Percentiles rank a stretch among this genome's conserved stretches.
Evolutionary conservation across 768 basidiomycete genomes (phyloP).

Genomic region (Tephrocybe sp.): DNA sequence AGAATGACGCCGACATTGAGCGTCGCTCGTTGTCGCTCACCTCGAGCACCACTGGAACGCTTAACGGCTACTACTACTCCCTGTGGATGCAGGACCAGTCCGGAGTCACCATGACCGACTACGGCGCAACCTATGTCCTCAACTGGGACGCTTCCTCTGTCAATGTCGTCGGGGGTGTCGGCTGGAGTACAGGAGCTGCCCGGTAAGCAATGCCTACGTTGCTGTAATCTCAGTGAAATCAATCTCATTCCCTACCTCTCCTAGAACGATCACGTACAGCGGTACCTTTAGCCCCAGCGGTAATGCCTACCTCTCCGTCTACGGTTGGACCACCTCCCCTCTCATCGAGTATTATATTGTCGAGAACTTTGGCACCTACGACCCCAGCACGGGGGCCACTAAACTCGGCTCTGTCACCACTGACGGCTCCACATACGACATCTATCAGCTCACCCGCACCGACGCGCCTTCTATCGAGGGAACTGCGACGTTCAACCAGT

Average conservation of each 20-base stretch:
- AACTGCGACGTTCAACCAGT: slow-evolving; percentile 45
- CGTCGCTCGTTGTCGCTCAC: slow-evolving; percentile 16
- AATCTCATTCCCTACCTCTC: not conserved
- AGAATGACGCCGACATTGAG: slow-evolving; percentile 18
- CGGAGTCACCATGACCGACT: slow-evolving; percentile 31
- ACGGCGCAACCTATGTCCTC: slow-evolving; percentile 30
- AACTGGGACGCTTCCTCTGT: slow-evolving; percentile 29
- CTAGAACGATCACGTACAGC: slow-evolving; percentile 34
- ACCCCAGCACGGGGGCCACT: slow-evolving; percentile 32
- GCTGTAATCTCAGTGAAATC: not conserved
- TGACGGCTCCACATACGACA: slow-evolving; percentile 44
- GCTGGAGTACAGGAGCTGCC: slow-evolving; percentile 35
- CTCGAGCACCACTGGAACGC: slow-evolving; percentile 27
- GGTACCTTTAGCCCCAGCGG: slow-evolving; percentile 36
- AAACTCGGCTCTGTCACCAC: slow-evolving; percentile 37
- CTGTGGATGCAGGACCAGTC: slow-evolving; percentile 32
- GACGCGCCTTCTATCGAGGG: slow-evolving; percentile 43
- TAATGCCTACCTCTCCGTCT: slow-evolving; percentile 42
- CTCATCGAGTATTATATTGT: slow-evolving; percentile 48
- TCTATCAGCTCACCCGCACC: slow-evolving; percentile 34
- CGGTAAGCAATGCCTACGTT: slow-evolving; percentile 18
- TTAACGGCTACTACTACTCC: slow-evolving; percentile 37
- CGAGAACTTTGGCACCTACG: slow-evolving; percentile 39
- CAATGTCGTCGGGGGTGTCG: slow-evolving; percentile 38
- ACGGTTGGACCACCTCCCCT: slow-evolving; percentile 43